These are phyloP conservation scores for Claviceps capensis DNA, from an alignment of 2,329 filamentous ascomycete species.

Conservation along the genomic window DNA sequence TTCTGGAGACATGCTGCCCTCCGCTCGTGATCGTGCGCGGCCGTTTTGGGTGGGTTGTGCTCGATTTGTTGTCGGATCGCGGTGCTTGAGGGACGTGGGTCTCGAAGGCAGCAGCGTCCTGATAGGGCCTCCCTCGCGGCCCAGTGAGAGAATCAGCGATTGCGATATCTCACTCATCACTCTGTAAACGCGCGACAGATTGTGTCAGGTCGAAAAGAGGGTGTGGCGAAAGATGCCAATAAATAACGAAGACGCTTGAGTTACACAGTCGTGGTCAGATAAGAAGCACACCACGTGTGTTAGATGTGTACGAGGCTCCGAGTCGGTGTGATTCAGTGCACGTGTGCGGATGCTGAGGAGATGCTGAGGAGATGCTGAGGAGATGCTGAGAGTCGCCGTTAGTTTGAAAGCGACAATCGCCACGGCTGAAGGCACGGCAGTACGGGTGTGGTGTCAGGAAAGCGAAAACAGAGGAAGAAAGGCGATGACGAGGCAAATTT, in stretches of 20 bases:
- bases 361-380: too few relatives aligned
- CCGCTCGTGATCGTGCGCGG: conserved; percentile 8
- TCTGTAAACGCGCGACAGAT: conserved; percentile 2
- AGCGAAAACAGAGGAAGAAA: background rate
- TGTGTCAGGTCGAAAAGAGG: background rate
- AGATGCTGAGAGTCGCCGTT: background rate
- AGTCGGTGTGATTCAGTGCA: too few relatives aligned
- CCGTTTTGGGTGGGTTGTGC: conserved; percentile 13
- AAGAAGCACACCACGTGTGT: background rate
- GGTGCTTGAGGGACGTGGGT: conserved; percentile 20
- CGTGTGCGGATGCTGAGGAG: too few relatives aligned
- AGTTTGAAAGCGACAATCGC: background rate
- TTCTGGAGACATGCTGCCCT: conserved; percentile 15
- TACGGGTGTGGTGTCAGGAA: background rate
- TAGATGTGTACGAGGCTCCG: background rate
- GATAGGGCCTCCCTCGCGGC: conserved; percentile 17
- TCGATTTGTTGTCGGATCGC: conserved; percentile 13
- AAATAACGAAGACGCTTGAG: background rate
- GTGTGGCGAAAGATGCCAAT: background rate
- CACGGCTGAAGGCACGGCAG: background rate
- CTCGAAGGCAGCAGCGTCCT: conserved; percentile 25
- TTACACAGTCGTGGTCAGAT: conserved; percentile 2
- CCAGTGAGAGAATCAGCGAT: conserved; percentile 12
- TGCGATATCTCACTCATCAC: conserved; percentile 20
- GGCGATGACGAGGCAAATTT: background rate